Base-by-base conservation (phyloP, 2,329 filamentous ascomycete genomes). In the Karstenula rhodostoma region DNA sequence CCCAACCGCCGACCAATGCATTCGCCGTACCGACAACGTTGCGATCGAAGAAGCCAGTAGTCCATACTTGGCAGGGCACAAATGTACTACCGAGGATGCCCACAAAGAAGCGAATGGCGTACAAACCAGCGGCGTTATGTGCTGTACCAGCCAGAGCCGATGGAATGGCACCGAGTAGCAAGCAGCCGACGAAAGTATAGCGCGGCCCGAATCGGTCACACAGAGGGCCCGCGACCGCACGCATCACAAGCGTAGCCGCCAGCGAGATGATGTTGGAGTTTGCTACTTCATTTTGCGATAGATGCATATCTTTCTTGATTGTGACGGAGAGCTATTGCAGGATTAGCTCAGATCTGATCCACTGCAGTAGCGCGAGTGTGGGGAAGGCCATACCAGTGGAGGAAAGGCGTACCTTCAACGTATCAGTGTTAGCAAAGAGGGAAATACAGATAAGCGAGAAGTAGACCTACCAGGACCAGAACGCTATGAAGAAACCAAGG, bases 261-360 rank as follows among this genome's bases (percentile, higher is more conserved):
- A 97, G 83, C 6, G 93, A 93, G 59, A 95, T 86, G 62, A 97
- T 94, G 78, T 97, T 97, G 40, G 93, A 97, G 80, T 96, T 97
- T 68, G 90, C 88, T 56, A 97, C 84, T 76, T 97, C 85, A 35
- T 82, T 81, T 27, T 89, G 82, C 12, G 85, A 89, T 69, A 97
- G 87, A 54, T 88, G 76, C 35, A 97, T 85, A 73, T 97, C 92
- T 64, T 89, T 83, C 75, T 89, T 90, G 81, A 97, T 96, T 29
- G 92, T 92, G 65, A 77, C 68, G 54, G 68, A 71, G 46, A 78
- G 71, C 75, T 77, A 52, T 52, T 40, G 25, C 23, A 35, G 42
- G 37, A 72, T 90, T 86, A 53, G 88, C 80, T 23, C 13, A 27
- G 7, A 55, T n/a, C 33, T 46, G 47, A 54, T 22, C 23, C 13